Base-by-base conservation (phyloP, 257 asterid species). In the Solanum corneliomulleri region DNA sequence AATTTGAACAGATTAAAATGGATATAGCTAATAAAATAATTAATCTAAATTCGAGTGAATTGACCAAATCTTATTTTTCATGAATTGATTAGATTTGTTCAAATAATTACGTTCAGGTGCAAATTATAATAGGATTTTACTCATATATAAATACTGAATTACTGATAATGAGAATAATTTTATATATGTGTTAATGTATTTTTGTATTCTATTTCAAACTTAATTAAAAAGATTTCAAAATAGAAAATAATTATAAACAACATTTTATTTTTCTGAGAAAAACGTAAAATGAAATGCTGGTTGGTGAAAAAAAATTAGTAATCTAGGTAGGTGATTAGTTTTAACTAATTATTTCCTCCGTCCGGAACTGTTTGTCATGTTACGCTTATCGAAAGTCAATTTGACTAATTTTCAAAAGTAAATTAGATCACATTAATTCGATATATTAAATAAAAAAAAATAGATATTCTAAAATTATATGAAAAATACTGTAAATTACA, bases 41-140 rank as follows among this genome's bases (percentile, higher is more conserved):
- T 1, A 1, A 0, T 6, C 6, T 2, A 68, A 68, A 69, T 29
- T 13, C 1, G 2, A 31, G 39, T 2, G 41, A 31, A 3, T 14
- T 3, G 21, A 9, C 0, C 21, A 1, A 11, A 14, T 68, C 5
- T 3, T 29, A 13, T 27, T 6, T 27, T 68, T 7, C 35, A 16
- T 70, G 44, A 3, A 3, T 6, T 52, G 9, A 52, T 49, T 16
- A 16, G 3, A 21, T 52, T 1, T 49, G 16, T 49, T 16, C 23
- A 49, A 49, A 49, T 2, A 49, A 49, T 21, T 49, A 49, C 21
- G 58, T 49, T 49, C 9, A 49, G 3, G 60, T 49, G 27, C 4
- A 71, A 71, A 33, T 9, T 18, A 33, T 0, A 6, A 71, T 18
- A 71, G 0, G 1, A 18, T 71, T 2, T 71, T 25, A 70, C 77